These are phyloP conservation scores for Lichtheimia corymbifera DNA, from an alignment of 371 early-diverging fungal species.

Conservation along the genomic window DNA sequence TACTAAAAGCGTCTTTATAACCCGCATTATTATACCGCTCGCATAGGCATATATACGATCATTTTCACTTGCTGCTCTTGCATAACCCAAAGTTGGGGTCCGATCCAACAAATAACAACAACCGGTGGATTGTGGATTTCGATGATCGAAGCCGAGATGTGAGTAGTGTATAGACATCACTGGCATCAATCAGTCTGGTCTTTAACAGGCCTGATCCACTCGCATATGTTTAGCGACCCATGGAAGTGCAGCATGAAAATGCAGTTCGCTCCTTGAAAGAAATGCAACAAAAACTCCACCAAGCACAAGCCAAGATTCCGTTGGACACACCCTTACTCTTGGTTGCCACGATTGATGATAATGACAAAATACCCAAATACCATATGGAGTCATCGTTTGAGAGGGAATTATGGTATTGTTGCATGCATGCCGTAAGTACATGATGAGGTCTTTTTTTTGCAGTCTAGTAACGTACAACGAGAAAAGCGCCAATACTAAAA, in stretches of 20 bases:
- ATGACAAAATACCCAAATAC: slow-evolving; percentile 21
- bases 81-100: slow-evolving; percentile 19
- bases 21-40: not conserved
- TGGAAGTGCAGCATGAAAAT: slow-evolving; percentile 40
- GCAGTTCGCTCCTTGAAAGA: slow-evolving; percentile 30
- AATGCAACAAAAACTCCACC: slow-evolving; percentile 15
- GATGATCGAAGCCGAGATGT: slow-evolving; percentile 49
- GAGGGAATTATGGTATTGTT: slow-evolving; percentile 71
- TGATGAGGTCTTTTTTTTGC: not conserved
- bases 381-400: slow-evolving; percentile 48
- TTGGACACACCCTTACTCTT: slow-evolving; percentile 26
- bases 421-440: slow-evolving; percentile 49
- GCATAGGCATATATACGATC: slow-evolving; percentile 41
- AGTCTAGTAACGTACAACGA: no score
- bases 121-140: slow-evolving; percentile 39
- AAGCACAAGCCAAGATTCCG: slow-evolving; percentile 6
- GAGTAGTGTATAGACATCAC: slow-evolving; percentile 5
- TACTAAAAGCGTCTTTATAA: not conserved
- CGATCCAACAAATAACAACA: slow-evolving; percentile 11
- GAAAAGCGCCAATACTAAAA: no score
- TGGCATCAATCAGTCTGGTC: no score
- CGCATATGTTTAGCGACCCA: slow-evolving; percentile 26
- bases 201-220: not conserved
- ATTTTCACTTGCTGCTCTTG: slow-evolving; percentile 35
- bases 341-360: slow-evolving; percentile 41